These are phyloP conservation scores for Fraxinus sp. DNA, from an alignment of 305 asterid genomes.

Conservation along the genomic window DNA sequence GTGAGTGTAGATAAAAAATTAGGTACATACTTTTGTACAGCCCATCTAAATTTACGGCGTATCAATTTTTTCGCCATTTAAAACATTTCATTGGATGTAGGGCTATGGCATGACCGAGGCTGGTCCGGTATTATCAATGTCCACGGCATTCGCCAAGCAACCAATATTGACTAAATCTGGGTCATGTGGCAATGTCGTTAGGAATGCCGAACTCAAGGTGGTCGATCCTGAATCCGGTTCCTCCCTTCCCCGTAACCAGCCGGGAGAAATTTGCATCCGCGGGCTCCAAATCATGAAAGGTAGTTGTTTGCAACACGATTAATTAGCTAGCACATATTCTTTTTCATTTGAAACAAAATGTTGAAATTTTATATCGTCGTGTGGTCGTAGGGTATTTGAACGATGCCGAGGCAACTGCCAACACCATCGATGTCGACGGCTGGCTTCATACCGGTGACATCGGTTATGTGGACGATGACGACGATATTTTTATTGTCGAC, in stretches of 20 bases:
- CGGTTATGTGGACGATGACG: conserved; percentile 63
- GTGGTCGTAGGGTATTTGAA: conserved; percentile 40
- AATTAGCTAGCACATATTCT: neutral
- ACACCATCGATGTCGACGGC: conserved; percentile 61
- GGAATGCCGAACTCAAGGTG: conserved; percentile 80
- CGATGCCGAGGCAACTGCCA: conserved; percentile 61
- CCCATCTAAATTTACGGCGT: neutral
- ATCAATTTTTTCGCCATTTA: neutral
- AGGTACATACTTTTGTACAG: neutral
- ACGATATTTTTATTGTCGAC: conserved; percentile 63
- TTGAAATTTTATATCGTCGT: neutral
- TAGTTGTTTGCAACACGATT: neutral
- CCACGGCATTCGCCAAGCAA: conserved; percentile 57
- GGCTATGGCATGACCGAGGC: conserved; percentile 94
- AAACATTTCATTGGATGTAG: conserved; percentile 25
- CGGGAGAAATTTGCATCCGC: conserved; percentile 76
- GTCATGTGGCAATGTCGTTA: conserved; percentile 73
- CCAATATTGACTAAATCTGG: conserved; percentile 71
- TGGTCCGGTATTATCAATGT: conserved; percentile 77
- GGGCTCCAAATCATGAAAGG: conserved; percentile 89
- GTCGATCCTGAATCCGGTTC: conserved; percentile 63
- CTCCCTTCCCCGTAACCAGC: conserved; percentile 63
- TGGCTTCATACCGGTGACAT: conserved; percentile 79
- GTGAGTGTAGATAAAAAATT: no score
- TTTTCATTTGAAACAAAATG: neutral